Percentiles rank a stretch among this genome's conserved stretches.
Conservation (phyloP, 176 grass and related monocot genomes). For the Paspalum notatum region DNA sequence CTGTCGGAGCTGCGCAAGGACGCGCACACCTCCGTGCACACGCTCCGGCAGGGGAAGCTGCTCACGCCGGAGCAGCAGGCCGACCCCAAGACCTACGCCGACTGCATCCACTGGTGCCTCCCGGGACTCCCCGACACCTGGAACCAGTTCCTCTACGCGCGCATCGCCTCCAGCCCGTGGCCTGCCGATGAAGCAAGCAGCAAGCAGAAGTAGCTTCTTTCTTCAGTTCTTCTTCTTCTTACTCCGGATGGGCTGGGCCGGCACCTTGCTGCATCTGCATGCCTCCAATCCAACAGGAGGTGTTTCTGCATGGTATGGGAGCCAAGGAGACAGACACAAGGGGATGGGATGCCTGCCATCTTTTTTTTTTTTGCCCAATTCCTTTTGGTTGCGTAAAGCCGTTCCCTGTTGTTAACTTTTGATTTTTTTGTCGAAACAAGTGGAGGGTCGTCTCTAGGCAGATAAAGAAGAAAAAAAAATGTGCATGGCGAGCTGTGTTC, state of each 20-base stretch:
- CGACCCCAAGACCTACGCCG: constrained; percentile 57
- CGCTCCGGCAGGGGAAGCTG: constrained; percentile 78
- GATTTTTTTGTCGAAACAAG: constrained; percentile 49
- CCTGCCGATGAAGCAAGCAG: background rate
- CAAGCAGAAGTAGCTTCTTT: background rate
- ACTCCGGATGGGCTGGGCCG: background rate
- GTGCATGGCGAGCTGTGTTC: constrained; percentile 4
- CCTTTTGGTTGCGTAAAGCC: constrained; percentile 50
- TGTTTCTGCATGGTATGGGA: background rate
- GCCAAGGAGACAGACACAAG: background rate
- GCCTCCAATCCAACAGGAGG: background rate
- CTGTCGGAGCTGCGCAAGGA: constrained; percentile 83
- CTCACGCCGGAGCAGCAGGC: constrained; percentile 78
- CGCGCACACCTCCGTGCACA: constrained; percentile 88
- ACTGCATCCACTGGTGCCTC: constrained; percentile 91
- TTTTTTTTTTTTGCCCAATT: constrained; percentile 18
- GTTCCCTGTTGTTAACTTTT: constrained; percentile 37
- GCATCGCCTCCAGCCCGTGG: constrained; percentile 53
- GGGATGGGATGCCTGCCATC: background rate
- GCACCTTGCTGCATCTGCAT: background rate
- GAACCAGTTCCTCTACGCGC: constrained; percentile 80
- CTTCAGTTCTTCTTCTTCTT: background rate
- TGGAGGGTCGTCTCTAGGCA: constrained; percentile 33
- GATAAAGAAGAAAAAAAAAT: background rate
- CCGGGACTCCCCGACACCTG: constrained; percentile 75